Conservation (phyloP, 1,139 yeast species). For the Nakaseomyces delphensis region DNA sequence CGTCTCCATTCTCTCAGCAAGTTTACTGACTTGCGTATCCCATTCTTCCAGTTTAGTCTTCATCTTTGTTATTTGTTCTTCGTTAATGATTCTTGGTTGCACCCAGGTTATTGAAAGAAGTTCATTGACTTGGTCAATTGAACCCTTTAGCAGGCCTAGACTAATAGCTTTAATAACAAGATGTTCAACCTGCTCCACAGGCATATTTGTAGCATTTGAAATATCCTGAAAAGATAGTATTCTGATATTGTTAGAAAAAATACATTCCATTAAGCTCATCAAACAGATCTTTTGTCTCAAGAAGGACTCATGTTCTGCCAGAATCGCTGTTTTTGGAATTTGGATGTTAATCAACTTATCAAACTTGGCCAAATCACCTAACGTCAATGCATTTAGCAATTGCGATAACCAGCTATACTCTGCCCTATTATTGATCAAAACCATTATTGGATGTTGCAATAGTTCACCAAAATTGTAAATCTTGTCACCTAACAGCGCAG, state of each 20-base stretch:
- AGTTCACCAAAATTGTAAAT: constrained; percentile 95
- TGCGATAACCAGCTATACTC: constrained; percentile 66
- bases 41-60: constrained; percentile 64
- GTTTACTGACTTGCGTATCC: constrained; percentile 62
- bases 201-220: constrained; percentile 61
- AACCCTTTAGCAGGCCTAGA: constrained; percentile 72
- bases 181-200: constrained; percentile 65
- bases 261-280: constrained; percentile 82
- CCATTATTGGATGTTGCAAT: constrained; percentile 76
- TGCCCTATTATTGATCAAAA: constrained; percentile 41
- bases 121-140: constrained; percentile 77
- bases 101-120: constrained; percentile 83
- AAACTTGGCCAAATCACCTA: constrained; percentile 60
- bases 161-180: constrained; percentile 87
- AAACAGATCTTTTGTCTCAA: constrained; percentile 85
- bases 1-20: constrained; percentile 51
- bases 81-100: constrained; percentile 87
- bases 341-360: constrained; percentile 30
- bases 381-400: constrained; percentile 59
- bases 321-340: constrained; percentile 46
- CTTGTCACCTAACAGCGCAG: constrained; percentile 85
- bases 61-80: constrained; percentile 70
- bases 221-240: constrained; percentile 66
- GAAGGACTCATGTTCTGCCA: constrained; percentile 54
- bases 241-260: constrained; percentile 71